A percentile compares a stretch with the other conserved stretches of the same genome.
Conservation (phyloP, 768 basidiomycete genomes). For the Hygrophorus pudorinus region DNA sequence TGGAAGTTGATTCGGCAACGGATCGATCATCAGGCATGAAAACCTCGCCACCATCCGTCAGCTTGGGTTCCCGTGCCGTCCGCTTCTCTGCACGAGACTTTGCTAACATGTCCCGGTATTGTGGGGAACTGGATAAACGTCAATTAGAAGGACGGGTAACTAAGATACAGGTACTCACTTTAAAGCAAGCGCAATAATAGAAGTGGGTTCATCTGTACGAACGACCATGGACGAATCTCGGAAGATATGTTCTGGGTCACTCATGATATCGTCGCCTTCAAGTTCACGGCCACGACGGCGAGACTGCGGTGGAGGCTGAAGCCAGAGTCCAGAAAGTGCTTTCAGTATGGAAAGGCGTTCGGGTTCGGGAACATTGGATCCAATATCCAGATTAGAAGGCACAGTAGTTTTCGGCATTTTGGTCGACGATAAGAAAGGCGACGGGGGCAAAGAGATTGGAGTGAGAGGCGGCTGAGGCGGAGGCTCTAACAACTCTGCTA, state of each 20-base stretch:
- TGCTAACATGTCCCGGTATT: conserved; percentile 71
- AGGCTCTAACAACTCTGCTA: background rate
- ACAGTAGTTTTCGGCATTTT: conserved; percentile 30
- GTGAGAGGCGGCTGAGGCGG: conserved; percentile 2
- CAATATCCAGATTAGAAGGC: conserved; percentile 44
- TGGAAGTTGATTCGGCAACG: conserved; percentile 73
- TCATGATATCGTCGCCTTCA: conserved; percentile 57
- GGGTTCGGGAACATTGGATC: conserved; percentile 41
- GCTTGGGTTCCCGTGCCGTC: conserved; percentile 45
- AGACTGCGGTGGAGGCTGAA: conserved; percentile 31
- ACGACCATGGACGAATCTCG: conserved; percentile 92
- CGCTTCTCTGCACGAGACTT: conserved; percentile 74
- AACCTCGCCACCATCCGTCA: conserved; percentile 61
- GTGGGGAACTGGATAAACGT: conserved; percentile 48
- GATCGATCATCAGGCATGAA: conserved; percentile 93
- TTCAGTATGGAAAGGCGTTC: conserved; percentile 74
- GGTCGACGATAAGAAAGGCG: conserved; percentile 40
- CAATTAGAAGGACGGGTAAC: background rate
- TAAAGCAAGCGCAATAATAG: conserved; percentile 90
- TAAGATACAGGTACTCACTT: conserved; percentile 42
- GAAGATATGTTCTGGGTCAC: conserved; percentile 88
- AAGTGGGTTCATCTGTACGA: conserved; percentile 93
- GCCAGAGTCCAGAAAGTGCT: conserved; percentile 79
- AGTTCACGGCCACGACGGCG: conserved; percentile 34
- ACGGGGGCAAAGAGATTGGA: conserved; percentile 40